Percentiles rank a stretch among this genome's conserved stretches.
Conservation (phyloP, 768 basidiomycete genomes). For the Pisolithus albus region DNA sequence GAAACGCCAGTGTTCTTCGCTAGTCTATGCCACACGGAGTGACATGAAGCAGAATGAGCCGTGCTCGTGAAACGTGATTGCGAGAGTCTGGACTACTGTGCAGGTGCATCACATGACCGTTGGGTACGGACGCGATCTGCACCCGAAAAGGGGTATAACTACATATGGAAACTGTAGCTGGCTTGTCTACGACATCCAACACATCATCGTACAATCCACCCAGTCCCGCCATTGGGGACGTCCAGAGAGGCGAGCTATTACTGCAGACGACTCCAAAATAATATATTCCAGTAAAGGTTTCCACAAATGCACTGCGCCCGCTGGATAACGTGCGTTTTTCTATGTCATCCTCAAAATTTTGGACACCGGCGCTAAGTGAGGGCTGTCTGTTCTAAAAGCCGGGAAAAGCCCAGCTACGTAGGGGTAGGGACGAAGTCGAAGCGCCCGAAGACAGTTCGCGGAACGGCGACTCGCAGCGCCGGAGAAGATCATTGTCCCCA, state of each 20-base stretch:
- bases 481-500: conserved; percentile 26
- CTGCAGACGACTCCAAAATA: background rate
- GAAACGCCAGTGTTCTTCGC: no score
- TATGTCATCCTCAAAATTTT: no score
- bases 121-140: no score
- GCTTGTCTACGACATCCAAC: conserved; percentile 3
- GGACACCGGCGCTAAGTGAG: background rate
- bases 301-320: conserved; percentile 6
- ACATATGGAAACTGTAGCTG: background rate
- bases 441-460: background rate
- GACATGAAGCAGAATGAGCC: no score
- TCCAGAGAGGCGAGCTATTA: background rate
- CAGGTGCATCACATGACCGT: no score
- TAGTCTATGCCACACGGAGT: no score
- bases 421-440: conserved; percentile 20
- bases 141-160: background rate
- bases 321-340: conserved; percentile 23
- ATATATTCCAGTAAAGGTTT: background rate
- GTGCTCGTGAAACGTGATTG: no score
- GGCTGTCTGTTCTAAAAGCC: no score
- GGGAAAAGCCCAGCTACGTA: conserved; percentile 40
- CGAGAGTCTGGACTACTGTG: no score
- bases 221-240: background rate
- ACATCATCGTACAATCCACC: conserved; percentile 4
- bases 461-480: background rate